Percentiles rank a stretch among this genome's conserved stretches.
Evolutionary conservation across 108 stramenopile genomes (phyloP).

Genomic region (Fistulifera pelliculosa): DNA sequence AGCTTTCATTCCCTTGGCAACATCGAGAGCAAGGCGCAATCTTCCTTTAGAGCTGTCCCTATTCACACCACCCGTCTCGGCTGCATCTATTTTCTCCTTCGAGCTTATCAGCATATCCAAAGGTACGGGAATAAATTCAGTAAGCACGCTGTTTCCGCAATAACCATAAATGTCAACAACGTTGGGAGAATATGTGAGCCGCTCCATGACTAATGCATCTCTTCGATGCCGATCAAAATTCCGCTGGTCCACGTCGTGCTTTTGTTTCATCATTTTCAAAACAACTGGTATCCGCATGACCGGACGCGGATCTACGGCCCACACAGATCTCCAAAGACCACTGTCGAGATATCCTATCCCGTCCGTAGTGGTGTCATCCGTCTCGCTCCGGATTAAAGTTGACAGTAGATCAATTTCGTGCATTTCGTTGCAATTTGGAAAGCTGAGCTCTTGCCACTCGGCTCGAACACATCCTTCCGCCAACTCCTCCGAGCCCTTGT

Average conservation of each 20-base stretch:
- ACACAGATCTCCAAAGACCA: slow-evolving; percentile 70
- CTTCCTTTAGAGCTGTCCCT: slow-evolving; percentile 26
- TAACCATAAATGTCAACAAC: slow-evolving; percentile 60
- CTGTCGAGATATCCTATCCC: slow-evolving; percentile 41
- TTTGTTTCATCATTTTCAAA: slow-evolving; percentile 66
- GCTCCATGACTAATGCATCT: slow-evolving; percentile 75
- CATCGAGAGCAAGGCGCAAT: slow-evolving; percentile 49
- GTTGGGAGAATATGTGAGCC: slow-evolving; percentile 41
- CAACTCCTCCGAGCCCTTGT: too few relatives aligned
- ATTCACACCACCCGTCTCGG: slow-evolving; percentile 14
- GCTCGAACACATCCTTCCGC: slow-evolving; percentile 13
- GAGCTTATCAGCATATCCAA: slow-evolving; percentile 30
- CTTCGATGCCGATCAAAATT: slow-evolving; percentile 81
- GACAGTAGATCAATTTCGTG: slow-evolving; percentile 57
- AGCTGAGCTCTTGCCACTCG: slow-evolving; percentile 52
- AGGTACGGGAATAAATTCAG: slow-evolving; percentile 50
- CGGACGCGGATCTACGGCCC: slow-evolving; percentile 34
- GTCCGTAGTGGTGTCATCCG: slow-evolving; percentile 1
- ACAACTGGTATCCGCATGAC: slow-evolving; percentile 19
- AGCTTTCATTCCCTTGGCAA: slow-evolving; percentile 44
- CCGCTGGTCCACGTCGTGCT: slow-evolving; percentile 53
- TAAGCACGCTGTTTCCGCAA: slow-evolving; percentile 72
- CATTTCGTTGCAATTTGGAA: slow-evolving; percentile 61
- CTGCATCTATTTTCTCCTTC: slow-evolving; percentile 18
- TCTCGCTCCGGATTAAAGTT: slow-evolving; percentile 12